Evolutionary conservation across 306 rosid species (phyloP), one percentile per base, ranked within the genome.

Genomic region (Trifolium pratense): DNA sequence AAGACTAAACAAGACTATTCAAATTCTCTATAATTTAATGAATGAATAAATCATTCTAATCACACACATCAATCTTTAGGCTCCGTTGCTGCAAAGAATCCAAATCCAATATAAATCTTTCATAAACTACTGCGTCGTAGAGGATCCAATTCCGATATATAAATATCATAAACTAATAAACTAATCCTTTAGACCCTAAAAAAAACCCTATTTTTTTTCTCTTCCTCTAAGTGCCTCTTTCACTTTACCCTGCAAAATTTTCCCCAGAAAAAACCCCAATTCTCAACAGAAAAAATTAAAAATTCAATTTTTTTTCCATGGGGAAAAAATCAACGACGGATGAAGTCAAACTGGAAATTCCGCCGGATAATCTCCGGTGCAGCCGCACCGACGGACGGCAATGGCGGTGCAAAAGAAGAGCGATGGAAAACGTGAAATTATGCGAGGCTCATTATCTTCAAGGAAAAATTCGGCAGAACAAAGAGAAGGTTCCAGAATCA

Each of bases 351-450:
- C 86, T 70, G 40, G 94, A 89, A 46, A 58, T 76, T 31, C 58
- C 83, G 48, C 92, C 97, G 76, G 97, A 91, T 75, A 73, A 90
- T 74, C 82, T 91, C 42, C 96, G 99, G 60, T 95, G 99, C 75
- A 76, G 79, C 77, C 93, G 99, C 42, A 90, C 93, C 4, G 99
- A 95, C 83, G 99, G 99, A 7, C 84, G 90, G 78, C 81, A 87
- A 90, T 95, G 99, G 99, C 90, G 97, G 79, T 95, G 99, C 88
- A 84, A 84, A 62, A 82, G 97, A 74, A 80, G 86, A 66, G 99
- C 86, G 46, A 88, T 75, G 97, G 89, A 82, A 20, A 75, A 89
- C 75, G 70, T 91, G 83, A 95, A 91, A 86, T 90, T 95, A 9
- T 95, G 99, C 85, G 97, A 95, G 84, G 80, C 86, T 86, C 99